Evolutionary conservation across 805 yeast genomes (phyloP).

Genomic region (Barnettozyma botsteinii): DNA sequence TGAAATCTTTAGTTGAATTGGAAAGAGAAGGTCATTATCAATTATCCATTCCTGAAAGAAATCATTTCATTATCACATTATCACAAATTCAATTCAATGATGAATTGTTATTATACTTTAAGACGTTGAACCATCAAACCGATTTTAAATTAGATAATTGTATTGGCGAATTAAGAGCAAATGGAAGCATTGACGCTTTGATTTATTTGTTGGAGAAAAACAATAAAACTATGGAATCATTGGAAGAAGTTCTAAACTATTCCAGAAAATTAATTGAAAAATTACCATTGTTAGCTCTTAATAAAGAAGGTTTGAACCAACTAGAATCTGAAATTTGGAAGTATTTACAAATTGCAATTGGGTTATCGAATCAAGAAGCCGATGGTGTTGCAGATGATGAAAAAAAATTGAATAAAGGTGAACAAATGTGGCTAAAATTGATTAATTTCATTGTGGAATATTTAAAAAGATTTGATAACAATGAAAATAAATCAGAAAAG

Average conservation of each 20-base stretch:
- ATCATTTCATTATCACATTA: constrained; percentile 17
- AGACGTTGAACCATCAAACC: constrained; percentile 16
- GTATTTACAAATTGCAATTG: constrained; percentile 29
- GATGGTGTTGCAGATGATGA: constrained; percentile 4
- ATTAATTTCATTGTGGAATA: constrained; percentile 34
- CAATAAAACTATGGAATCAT: constrained; percentile 16
- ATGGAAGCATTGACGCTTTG: constrained; percentile 22
- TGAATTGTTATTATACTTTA: constrained; percentile 16
- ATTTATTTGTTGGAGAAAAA: constrained; percentile 15
- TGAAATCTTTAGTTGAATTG: constrained; percentile 18
- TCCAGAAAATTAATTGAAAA: constrained; percentile 12
- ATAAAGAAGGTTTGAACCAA: constrained; percentile 10
- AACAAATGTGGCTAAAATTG: constrained; percentile 34
- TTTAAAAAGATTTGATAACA: constrained; percentile 27
- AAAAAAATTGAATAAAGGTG: constrained; percentile 25
- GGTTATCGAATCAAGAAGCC: constrained; percentile 24
- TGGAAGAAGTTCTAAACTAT: constrained; percentile 20
- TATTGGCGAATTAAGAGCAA: constrained; percentile 19
- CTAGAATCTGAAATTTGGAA: constrained; percentile 32
- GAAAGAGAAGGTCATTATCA: constrained; percentile 18
- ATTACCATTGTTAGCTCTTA: constrained; percentile 11
- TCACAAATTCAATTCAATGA: constrained; percentile 13
- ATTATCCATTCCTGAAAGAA: constrained; percentile 16
- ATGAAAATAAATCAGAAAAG: constrained; percentile 7
- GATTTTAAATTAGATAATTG: constrained; percentile 22